Evolutionary conservation across 2,329 filamentous ascomycete genomes (phyloP), one percentile per base, ranked within the genome.

Genomic region (Fusarium dlaminii): DNA sequence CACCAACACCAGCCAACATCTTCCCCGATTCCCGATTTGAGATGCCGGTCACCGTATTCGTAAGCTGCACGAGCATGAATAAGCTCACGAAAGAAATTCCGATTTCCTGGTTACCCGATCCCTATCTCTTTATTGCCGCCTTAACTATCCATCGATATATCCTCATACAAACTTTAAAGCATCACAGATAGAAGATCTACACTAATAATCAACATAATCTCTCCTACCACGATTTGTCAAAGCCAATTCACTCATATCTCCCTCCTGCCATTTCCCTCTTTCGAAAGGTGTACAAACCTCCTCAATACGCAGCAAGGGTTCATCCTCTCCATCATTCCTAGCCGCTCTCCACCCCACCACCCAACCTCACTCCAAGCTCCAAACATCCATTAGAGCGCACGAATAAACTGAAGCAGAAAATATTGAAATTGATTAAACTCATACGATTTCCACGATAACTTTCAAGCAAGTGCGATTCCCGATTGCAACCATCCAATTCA

Each of bases 321-420:
- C 30, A 48, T 60, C 52, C 62, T 65, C 66, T 66, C 45, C 46
- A 49, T 58, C 42, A 49, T 66, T 63, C 66, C 61, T 69, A 46
- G 65, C 22, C 57, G 63, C 72, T 63, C 74, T 68, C 73, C 70
- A 73, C 70, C n/a, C n/a, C n/a, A 74, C 75, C 75, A 75, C 73
- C 75, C 58, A 67, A 34, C 32, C 20, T 43, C n/a, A 40, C 20
- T 42, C 18, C 27, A 29, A 56, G 37, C 30, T 57, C 49, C 37
- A 43, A 56, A 29, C 55, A 20, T 37, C 55, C 45, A 36, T 64
- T 39, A 37, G 34, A 66, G 45, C 66, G 39, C 67, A 22, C 66
- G 66, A 70, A 70, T 70, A 30, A 20, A 63, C 11, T 43, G 46
- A 30, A 29, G 36, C 27, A 45, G 14, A 39, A 22, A 18, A 43